phyloP scores from a whole-genome alignment of 805 yeast genomes.

The Myxozyma lipomycoides region DNA sequence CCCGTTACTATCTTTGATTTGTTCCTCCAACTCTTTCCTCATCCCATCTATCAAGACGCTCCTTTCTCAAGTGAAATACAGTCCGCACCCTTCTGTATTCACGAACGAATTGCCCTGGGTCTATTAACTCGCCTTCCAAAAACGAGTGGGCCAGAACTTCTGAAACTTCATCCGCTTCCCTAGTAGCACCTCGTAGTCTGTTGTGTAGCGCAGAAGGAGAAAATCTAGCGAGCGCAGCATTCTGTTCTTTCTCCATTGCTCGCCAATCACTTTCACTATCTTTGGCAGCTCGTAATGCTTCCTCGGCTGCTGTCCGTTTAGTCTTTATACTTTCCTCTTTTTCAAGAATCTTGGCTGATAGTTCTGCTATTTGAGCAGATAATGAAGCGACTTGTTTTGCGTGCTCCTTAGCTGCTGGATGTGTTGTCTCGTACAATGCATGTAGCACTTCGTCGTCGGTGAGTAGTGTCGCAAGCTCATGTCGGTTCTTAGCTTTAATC shows the following conservation, averaged over 20 bases:
- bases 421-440: constrained; percentile 14
- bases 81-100: constrained; percentile 44
- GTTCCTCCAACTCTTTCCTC: constrained; percentile 43
- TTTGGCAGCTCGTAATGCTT: constrained; percentile 10
- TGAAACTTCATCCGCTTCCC: constrained; percentile 37
- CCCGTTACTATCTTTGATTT: neutral
- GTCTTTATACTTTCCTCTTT: constrained; percentile 3
- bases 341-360: constrained; percentile 8
- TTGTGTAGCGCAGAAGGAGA: constrained; percentile 8
- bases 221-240: constrained; percentile 12
- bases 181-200: constrained; percentile 14
- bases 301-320: constrained; percentile 6
- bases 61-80: constrained; percentile 45
- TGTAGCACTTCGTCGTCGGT: constrained; percentile 3
- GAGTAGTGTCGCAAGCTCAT: constrained; percentile 10
- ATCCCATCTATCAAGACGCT: constrained; percentile 47
- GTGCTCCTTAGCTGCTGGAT: constrained; percentile 13
- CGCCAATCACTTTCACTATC: constrained; percentile 18
- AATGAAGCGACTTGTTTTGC: constrained; percentile 5
- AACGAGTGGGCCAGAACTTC: constrained; percentile 39
- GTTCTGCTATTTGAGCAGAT: constrained; percentile 4
- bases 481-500: constrained; percentile 10
- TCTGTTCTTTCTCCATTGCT: constrained; percentile 13
- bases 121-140: constrained; percentile 27
- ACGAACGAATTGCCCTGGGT: constrained; percentile 42